These are phyloP conservation scores for Ophiocordyceps camponoti-floridani DNA, from an alignment of 2,329 filamentous ascomycete species.

Conservation along the genomic window DNA sequence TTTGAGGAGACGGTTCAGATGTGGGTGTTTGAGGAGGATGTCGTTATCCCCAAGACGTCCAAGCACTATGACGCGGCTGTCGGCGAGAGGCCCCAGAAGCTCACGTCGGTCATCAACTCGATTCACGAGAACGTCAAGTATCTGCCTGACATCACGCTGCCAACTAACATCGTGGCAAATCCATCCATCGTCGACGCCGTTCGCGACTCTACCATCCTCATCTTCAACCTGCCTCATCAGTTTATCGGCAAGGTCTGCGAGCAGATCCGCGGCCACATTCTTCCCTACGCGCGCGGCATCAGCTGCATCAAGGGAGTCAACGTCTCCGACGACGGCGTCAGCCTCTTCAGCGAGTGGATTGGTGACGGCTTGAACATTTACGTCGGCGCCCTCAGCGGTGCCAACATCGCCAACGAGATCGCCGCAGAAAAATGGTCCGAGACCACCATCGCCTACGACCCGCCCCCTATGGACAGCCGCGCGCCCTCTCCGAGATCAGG, in stretches of 20 bases:
- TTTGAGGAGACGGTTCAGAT: constrained; percentile 89
- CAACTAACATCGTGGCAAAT: constrained; percentile 69
- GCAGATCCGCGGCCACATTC: constrained; percentile 69
- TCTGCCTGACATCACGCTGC: constrained; percentile 72
- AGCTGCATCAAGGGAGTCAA: constrained; percentile 98
- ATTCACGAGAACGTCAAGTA: constrained; percentile 97
- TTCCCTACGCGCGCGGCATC: constrained; percentile 83
- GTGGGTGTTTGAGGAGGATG: constrained; percentile 97
- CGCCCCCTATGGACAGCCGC: constrained; percentile 71
- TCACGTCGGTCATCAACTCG: constrained; percentile 80
- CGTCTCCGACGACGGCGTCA: constrained; percentile 70
- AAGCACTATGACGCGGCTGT: constrained; percentile 50
- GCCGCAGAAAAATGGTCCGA: constrained; percentile 93
- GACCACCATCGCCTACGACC: constrained; percentile 92
- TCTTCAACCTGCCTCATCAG: constrained; percentile 95
- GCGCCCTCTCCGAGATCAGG: constrained; percentile 36
- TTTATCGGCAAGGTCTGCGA: constrained; percentile 82
- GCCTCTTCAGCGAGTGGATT: constrained; percentile 89
- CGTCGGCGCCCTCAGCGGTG: constrained; percentile 85
- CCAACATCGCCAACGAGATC: constrained; percentile 92
- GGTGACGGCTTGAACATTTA: constrained; percentile 85
- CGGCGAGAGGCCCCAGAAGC: constrained; percentile 57
- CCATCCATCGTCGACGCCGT: constrained; percentile 66
- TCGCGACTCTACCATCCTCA: constrained; percentile 66
- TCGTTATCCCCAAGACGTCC: constrained; percentile 53